These are phyloP conservation scores for Celoporthe dispersa DNA, from an alignment of 2,329 filamentous ascomycete genomes.

Conservation along the genomic window DNA sequence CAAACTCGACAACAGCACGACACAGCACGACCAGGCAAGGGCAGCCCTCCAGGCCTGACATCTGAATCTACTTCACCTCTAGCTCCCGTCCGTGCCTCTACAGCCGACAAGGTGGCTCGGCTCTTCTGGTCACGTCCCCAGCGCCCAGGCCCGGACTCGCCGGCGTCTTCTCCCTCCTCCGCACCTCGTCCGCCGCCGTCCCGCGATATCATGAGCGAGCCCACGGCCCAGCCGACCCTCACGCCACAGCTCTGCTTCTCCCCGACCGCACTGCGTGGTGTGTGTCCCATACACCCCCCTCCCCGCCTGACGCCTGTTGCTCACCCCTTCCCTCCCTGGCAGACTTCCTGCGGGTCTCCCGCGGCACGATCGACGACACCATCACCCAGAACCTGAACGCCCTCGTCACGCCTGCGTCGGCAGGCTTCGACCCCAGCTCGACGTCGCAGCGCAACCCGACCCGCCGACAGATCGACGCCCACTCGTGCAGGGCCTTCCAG, in stretches of 20 bases:
- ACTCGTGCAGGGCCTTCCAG: conserved; percentile 74
- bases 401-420: conserved; percentile 73
- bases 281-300: conserved; percentile 29
- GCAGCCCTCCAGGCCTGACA: neutral
- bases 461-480: conserved; percentile 60
- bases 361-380: conserved; percentile 85
- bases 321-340: conserved; percentile 29
- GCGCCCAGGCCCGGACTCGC: neutral
- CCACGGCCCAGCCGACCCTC: conserved; percentile 55
- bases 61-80: neutral
- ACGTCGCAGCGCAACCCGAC: conserved; percentile 67
- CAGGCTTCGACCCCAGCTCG: conserved; percentile 78
- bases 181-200: conserved; percentile 40
- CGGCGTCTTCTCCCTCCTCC: conserved; percentile 42
- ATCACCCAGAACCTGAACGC: conserved; percentile 94
- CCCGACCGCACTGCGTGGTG: conserved; percentile 70
- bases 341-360: conserved; percentile 92
- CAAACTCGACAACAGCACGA: no score
- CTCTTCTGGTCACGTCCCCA: conserved; percentile 52
- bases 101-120: conserved; percentile 49
- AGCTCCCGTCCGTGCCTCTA: neutral
- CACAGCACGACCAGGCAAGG: neutral
- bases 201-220: conserved; percentile 50
- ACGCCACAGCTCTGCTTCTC: conserved; percentile 82
- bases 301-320: neutral